phyloP scores from a whole-genome alignment of 1,284 basidiomycete genomes.

The Boletus austroedulis region DNA sequence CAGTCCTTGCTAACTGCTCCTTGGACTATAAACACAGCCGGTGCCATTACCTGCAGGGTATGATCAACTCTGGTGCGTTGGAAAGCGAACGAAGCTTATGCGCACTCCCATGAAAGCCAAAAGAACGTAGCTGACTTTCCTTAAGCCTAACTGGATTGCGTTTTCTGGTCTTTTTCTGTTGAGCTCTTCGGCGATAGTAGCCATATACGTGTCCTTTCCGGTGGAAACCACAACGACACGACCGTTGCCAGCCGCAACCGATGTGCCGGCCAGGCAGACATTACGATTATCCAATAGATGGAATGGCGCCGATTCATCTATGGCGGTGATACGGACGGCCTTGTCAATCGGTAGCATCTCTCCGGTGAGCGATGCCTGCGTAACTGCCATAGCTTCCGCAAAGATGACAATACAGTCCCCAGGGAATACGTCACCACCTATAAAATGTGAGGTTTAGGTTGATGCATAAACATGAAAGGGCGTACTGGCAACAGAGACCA shows the following conservation, averaged over 20 bases:
- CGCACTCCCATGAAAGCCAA: constrained; percentile 33
- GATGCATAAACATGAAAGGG: neutral
- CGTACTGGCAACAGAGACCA: constrained; percentile 32
- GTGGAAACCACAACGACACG: constrained; percentile 33
- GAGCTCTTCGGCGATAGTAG: constrained; percentile 34
- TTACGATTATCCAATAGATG: constrained; percentile 31
- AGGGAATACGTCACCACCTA: constrained; percentile 35
- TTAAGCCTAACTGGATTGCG: constrained; percentile 32
- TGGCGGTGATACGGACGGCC: constrained; percentile 12
- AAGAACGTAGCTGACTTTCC: constrained; percentile 35
- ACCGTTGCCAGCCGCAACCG: constrained; percentile 31
- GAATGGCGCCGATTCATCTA: constrained; percentile 21
- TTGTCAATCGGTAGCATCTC: constrained; percentile 34
- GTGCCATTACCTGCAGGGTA: constrained; percentile 29
- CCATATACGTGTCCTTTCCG: constrained; percentile 35
- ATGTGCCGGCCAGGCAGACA: constrained; percentile 34
- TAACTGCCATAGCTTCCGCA: constrained; percentile 30
- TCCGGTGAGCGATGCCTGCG: constrained; percentile 34
- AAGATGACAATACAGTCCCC: constrained; percentile 33
- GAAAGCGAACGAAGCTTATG: neutral
- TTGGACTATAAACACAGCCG: constrained; percentile 30
- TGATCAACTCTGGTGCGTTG: neutral
- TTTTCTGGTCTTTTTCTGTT: constrained; percentile 34
- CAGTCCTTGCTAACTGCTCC: constrained; percentile 35
- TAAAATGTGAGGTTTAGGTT: neutral